These are phyloP conservation scores for Neurospora terricola DNA, from an alignment of 495 filamentous ascomycete species.

Conservation along the genomic window DNA sequence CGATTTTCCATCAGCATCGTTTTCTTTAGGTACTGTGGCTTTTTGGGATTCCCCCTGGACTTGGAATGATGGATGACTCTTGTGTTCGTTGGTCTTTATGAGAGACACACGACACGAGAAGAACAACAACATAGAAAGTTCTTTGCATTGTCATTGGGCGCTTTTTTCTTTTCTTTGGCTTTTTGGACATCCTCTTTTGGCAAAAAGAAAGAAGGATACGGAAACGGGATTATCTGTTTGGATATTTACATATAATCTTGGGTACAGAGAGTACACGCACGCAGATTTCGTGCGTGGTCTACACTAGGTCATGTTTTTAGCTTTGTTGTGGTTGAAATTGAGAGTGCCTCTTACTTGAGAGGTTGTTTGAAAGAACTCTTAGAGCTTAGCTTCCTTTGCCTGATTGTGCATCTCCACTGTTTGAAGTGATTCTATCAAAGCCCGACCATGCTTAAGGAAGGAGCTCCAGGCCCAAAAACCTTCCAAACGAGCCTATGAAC, in stretches of 20 bases:
- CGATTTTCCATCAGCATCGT: neutral
- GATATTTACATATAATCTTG: neutral
- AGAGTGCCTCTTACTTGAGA: neutral
- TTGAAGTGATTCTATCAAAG: neutral
- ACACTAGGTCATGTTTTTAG: neutral
- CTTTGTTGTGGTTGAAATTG: neutral
- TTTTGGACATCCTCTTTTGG: neutral
- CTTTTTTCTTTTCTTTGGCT: neutral
- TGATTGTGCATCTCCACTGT: neutral
- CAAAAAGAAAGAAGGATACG: neutral
- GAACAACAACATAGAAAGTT: neutral
- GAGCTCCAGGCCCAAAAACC: neutral
- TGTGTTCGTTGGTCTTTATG: neutral
- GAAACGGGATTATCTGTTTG: neutral
- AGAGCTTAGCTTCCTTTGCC: no score
- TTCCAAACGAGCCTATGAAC: neutral
- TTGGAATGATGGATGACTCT: neutral
- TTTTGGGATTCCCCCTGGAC: slow-evolving; percentile 3
- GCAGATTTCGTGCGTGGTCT: neutral
- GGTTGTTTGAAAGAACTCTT: neutral
- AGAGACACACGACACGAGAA: neutral
- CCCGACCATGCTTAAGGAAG: neutral
- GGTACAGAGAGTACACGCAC: neutral
- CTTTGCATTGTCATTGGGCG: slow-evolving; percentile 8
- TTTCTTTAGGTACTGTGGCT: neutral